Percentiles rank a stretch among this genome's conserved stretches.
Conservation (phyloP, 2,329 filamentous ascomycete species). For the Torrubiella hemipterigena region DNA sequence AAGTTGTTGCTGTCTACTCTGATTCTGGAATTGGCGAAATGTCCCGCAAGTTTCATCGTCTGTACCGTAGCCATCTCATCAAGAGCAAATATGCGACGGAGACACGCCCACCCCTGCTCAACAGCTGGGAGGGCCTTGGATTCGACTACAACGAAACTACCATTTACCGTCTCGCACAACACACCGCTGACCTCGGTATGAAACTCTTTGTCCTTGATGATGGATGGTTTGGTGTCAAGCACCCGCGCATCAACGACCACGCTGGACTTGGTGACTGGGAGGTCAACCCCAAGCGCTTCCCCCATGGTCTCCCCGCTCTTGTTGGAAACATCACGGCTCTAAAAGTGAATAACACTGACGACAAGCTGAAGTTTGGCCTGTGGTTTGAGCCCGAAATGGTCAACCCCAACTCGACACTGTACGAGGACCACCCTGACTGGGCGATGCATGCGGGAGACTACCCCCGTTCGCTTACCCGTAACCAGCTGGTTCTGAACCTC, state of each 20-base stretch:
- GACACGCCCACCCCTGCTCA: conserved; percentile 44
- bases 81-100: conserved; percentile 39
- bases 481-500: conserved; percentile 50
- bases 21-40: conserved; percentile 46
- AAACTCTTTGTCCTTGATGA: conserved; percentile 55
- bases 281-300: conserved; percentile 45
- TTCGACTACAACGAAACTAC: conserved; percentile 46
- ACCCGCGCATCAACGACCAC: conserved; percentile 44
- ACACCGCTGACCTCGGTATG: conserved; percentile 46
- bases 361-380: conserved; percentile 46
- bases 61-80: conserved; percentile 51
- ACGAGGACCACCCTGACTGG: conserved; percentile 52
- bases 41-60: conserved; percentile 47
- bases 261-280: conserved; percentile 53
- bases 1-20: conserved; percentile 52
- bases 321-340: conserved; percentile 38
- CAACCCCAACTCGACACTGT: conserved; percentile 48
- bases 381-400: conserved; percentile 63
- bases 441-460: conserved; percentile 44
- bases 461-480: conserved; percentile 40
- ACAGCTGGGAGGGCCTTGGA: conserved; percentile 53
- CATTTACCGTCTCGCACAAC: conserved; percentile 41
- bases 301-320: conserved; percentile 39
- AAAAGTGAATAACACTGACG: conserved; percentile 30
- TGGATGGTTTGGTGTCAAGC: conserved; percentile 54